Conservation (phyloP, 805 yeast species). For the Yamadazyma sp. region DNA sequence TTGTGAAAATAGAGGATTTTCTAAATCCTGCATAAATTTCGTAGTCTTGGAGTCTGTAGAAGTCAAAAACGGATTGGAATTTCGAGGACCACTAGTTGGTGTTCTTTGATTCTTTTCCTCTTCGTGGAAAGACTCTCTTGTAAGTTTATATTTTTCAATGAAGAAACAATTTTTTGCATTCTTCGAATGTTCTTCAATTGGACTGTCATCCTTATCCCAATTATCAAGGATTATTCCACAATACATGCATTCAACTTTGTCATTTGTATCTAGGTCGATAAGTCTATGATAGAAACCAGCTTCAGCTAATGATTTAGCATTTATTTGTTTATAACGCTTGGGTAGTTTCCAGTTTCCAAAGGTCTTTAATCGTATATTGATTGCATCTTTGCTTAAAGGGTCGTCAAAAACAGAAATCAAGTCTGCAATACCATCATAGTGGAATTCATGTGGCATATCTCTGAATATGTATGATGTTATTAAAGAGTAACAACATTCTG, state of each 20-base stretch:
- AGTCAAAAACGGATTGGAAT: not conserved
- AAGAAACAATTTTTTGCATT: slow-evolving; percentile 8
- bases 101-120: not conserved
- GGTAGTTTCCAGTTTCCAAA: too few relatives aligned
- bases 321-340: slow-evolving; percentile 24
- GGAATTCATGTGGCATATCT: slow-evolving; percentile 9
- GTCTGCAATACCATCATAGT: slow-evolving; percentile 13
- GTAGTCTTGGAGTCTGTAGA: too few relatives aligned
- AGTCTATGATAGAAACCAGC: slow-evolving; percentile 44
- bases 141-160: slow-evolving; percentile 1
- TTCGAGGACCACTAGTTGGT: too few relatives aligned
- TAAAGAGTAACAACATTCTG: slow-evolving; percentile 17
- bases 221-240: slow-evolving; percentile 26
- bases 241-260: slow-evolving; percentile 31
- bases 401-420: slow-evolving; percentile 19
- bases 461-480: slow-evolving; percentile 14
- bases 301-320: slow-evolving; percentile 42
- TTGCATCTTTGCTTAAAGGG: slow-evolving; percentile 29
- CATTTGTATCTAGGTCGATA: slow-evolving; percentile 22
- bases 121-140: slow-evolving; percentile 1
- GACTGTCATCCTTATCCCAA: slow-evolving; percentile 68
- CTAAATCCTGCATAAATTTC: too few relatives aligned
- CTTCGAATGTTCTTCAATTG: slow-evolving; percentile 51
- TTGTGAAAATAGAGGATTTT: too few relatives aligned
- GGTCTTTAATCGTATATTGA: slow-evolving; percentile 33